Percentiles rank a stretch among this genome's conserved stretches.
phyloP scores from a whole-genome alignment of 2,329 filamentous ascomycete genomes.

The Macrophomina phaseolina region DNA sequence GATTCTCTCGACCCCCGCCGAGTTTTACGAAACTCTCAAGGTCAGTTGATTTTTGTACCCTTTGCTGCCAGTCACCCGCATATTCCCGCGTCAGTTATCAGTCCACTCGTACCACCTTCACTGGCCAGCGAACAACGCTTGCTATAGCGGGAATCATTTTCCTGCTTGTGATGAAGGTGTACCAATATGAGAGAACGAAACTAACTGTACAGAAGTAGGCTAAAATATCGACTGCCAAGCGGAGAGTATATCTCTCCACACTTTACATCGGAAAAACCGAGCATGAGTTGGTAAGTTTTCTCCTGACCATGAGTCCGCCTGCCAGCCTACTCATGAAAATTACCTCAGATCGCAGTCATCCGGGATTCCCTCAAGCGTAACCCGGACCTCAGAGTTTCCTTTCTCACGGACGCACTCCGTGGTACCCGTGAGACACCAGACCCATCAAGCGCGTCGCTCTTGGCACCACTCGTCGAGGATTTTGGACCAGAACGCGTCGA shows the following conservation, averaged over 20 bases:
- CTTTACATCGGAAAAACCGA: constrained; percentile 96
- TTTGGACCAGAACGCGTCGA: constrained; percentile 87
- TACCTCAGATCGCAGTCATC: constrained; percentile 71
- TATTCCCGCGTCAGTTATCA: too few relatives aligned
- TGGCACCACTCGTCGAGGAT: constrained; percentile 81
- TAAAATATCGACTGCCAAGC: constrained; percentile 81
- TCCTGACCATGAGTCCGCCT: neutral
- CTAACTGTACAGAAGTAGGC: constrained; percentile 54
- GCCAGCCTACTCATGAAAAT: neutral
- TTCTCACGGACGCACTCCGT: constrained; percentile 88
- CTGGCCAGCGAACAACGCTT: neutral
- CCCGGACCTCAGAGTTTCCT: constrained; percentile 78
- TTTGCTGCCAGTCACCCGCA: too few relatives aligned
- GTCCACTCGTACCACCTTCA: too few relatives aligned
- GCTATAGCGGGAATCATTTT: neutral
- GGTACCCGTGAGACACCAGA: constrained; percentile 89
- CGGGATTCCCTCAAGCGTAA: constrained; percentile 76
- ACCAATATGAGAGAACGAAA: neutral
- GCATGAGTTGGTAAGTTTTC: constrained; percentile 70
- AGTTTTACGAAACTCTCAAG: constrained; percentile 93
- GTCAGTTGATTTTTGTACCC: constrained; percentile 51
- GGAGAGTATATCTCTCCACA: constrained; percentile 89
- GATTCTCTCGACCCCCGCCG: constrained; percentile 78
- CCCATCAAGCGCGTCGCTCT: constrained; percentile 84
- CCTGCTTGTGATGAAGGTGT: neutral